phyloP scores from a whole-genome alignment of 805 yeast species.

The Jamesozyma jinghongensis region DNA sequence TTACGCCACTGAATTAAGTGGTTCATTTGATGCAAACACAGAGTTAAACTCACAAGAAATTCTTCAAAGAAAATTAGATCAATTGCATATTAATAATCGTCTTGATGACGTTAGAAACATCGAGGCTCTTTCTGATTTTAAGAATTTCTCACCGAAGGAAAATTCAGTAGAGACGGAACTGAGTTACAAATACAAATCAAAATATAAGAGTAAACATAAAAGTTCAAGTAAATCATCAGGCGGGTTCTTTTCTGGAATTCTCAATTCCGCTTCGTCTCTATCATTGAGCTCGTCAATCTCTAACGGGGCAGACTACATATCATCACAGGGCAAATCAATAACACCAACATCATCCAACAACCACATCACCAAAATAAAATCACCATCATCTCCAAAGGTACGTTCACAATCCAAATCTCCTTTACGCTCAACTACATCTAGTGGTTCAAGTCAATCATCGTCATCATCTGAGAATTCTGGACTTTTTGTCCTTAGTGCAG shows the following conservation, averaged over 20 bases:
- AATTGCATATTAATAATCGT: constrained; percentile 23
- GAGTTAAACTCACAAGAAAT: constrained; percentile 20
- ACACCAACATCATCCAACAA: neutral
- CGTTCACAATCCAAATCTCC: neutral
- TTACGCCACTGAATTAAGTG: constrained; percentile 22
- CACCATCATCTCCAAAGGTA: no score
- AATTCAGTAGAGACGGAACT: constrained; percentile 23
- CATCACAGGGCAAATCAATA: neutral
- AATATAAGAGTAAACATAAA: constrained; percentile 8
- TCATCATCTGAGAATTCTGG: constrained; percentile 19
- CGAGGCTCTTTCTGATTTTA: constrained; percentile 7
- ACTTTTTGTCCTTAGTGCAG: constrained; percentile 23
- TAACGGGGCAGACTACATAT: neutral
- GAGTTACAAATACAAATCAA: constrained; percentile 20
- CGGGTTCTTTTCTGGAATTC: constrained; percentile 22
- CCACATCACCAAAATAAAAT: neutral
- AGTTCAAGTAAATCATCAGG: constrained; percentile 10
- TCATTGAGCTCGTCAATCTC: constrained; percentile 2
- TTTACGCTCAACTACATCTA: constrained; percentile 8
- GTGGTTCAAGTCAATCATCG: constrained; percentile 4
- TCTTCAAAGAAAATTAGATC: constrained; percentile 23
- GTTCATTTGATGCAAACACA: constrained; percentile 16
- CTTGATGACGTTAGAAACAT: constrained; percentile 7
- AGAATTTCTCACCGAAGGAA: constrained; percentile 7
- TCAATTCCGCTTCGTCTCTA: constrained; percentile 8